Evolutionary conservation across 2,329 filamentous ascomycete genomes (phyloP).

Genomic region (Xylaria sp.): DNA sequence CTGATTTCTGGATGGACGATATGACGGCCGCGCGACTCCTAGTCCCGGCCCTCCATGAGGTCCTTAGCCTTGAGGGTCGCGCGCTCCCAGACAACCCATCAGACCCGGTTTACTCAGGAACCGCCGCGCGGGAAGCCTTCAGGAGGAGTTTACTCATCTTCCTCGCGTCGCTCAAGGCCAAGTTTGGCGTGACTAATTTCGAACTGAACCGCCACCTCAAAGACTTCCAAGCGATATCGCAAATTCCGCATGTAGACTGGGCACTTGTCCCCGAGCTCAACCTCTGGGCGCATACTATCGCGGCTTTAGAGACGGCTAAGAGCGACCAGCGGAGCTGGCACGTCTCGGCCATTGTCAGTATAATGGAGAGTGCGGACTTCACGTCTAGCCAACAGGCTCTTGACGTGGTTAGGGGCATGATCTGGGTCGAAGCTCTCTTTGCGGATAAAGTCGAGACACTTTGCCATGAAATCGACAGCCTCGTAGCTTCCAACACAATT

Average conservation of each 20-base stretch:
- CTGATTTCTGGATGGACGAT: constrained; percentile 45
- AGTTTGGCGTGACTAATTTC: constrained; percentile 40
- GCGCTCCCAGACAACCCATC: constrained; percentile 40
- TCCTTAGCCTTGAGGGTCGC: constrained; percentile 44
- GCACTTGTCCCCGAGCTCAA: constrained; percentile 46
- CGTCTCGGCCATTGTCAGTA: constrained; percentile 42
- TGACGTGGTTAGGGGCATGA: constrained; percentile 43
- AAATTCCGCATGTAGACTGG: constrained; percentile 45
- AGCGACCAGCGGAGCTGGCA: constrained; percentile 42
- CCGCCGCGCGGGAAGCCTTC: constrained; percentile 46
- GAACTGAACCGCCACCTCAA: constrained; percentile 44
- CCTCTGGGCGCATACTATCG: constrained; percentile 46
- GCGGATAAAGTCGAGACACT: constrained; percentile 40
- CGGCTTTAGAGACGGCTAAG: constrained; percentile 42
- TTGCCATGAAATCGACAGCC: constrained; percentile 39
- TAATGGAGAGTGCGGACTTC: constrained; percentile 43
- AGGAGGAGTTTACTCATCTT: constrained; percentile 45
- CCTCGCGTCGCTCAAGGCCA: constrained; percentile 43
- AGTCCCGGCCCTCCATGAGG: constrained; percentile 43
- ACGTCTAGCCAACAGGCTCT: constrained; percentile 40
- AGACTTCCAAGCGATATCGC: constrained; percentile 47
- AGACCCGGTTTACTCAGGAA: constrained; percentile 39
- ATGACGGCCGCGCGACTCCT: constrained; percentile 42
- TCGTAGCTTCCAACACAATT: constrained; percentile 11
- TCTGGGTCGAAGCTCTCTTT: constrained; percentile 46